Evolutionary conservation across 345 rosid genomes (phyloP).

Genomic region (Salix brachista): DNA sequence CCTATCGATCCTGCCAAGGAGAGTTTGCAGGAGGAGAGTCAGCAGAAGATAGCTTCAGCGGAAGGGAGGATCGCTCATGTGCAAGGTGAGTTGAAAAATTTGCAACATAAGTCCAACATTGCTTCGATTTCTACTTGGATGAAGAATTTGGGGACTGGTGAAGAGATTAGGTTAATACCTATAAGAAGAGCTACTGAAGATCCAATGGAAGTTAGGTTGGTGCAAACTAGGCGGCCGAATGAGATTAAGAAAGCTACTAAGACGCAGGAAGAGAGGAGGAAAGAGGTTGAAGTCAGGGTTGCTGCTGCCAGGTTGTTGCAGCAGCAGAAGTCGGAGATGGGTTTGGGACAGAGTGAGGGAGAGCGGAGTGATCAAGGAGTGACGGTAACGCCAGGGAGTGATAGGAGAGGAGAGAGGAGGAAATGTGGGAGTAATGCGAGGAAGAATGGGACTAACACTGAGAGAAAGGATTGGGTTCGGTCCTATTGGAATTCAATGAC

Average conservation of each 20-base stretch:
- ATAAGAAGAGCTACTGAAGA: conserved; percentile 70
- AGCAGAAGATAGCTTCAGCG: conserved; percentile 61
- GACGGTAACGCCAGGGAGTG: conserved; percentile 41
- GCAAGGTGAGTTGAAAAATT: conserved; percentile 63
- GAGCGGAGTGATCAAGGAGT: conserved; percentile 44
- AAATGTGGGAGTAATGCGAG: conserved; percentile 46
- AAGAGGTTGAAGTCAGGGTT: conserved; percentile 94
- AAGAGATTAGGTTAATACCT: conserved; percentile 73
- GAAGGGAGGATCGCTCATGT: conserved; percentile 77
- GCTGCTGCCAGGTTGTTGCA: conserved; percentile 85
- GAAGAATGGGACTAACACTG: conserved; percentile 53
- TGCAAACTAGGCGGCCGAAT: conserved; percentile 73
- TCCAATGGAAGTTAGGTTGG: conserved; percentile 77
- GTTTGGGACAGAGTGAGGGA: conserved; percentile 31
- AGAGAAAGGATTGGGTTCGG: conserved; percentile 58
- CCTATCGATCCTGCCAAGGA: conserved; percentile 92
- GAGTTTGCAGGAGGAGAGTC: conserved; percentile 78
- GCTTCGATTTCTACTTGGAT: conserved; percentile 75
- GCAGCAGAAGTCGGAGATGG: conserved; percentile 68
- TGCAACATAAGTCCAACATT: conserved; percentile 70
- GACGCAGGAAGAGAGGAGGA: conserved; percentile 84
- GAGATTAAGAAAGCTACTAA: conserved; percentile 92
- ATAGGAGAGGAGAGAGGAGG: conserved; percentile 70
- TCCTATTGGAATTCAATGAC: conserved; percentile 71
- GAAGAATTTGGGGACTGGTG: conserved; percentile 81